These are phyloP conservation scores for Ceratonia siliqua DNA, from an alignment of 306 rosid genomes.

Conservation along the genomic window DNA sequence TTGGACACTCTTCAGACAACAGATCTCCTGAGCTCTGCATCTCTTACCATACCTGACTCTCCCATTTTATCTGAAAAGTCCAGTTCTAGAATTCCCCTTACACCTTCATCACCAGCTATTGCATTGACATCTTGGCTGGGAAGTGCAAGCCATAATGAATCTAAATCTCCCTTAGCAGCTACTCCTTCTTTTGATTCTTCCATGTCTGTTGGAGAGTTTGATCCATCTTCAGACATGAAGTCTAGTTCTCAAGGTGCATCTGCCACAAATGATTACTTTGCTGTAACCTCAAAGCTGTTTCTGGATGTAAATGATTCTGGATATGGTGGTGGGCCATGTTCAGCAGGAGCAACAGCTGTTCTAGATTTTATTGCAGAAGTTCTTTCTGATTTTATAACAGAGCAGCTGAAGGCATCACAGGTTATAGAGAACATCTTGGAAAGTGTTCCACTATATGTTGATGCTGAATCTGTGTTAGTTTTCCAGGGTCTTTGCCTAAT, in stretches of 20 bases:
- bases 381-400: slow-evolving; percentile 92
- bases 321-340: slow-evolving; percentile 99
- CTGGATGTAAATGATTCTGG: slow-evolving; percentile 91
- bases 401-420: slow-evolving; percentile 85
- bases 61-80: slow-evolving; percentile 88
- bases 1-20: slow-evolving; percentile 50
- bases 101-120: slow-evolving; percentile 70
- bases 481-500: slow-evolving; percentile 95
- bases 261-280: slow-evolving; percentile 60
- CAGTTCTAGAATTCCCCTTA: slow-evolving; percentile 53
- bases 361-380: slow-evolving; percentile 96
- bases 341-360: slow-evolving; percentile 96
- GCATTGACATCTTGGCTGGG: slow-evolving; percentile 92
- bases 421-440: slow-evolving; percentile 87
- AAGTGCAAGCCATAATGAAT: slow-evolving; percentile 57
- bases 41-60: slow-evolving; percentile 63
- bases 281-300: slow-evolving; percentile 77
- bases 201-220: slow-evolving; percentile 56
- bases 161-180: slow-evolving; percentile 59
- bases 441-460: slow-evolving; percentile 81
- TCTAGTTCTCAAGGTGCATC: slow-evolving; percentile 66
- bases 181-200: slow-evolving; percentile 76
- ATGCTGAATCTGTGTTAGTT: slow-evolving; percentile 78
- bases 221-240: slow-evolving; percentile 69
- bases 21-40: slow-evolving; percentile 76